Evolutionary conservation across 768 basidiomycete species (phyloP), one percentile per base, ranked within the genome.

Genomic region (Tulasnella sp.): DNA sequence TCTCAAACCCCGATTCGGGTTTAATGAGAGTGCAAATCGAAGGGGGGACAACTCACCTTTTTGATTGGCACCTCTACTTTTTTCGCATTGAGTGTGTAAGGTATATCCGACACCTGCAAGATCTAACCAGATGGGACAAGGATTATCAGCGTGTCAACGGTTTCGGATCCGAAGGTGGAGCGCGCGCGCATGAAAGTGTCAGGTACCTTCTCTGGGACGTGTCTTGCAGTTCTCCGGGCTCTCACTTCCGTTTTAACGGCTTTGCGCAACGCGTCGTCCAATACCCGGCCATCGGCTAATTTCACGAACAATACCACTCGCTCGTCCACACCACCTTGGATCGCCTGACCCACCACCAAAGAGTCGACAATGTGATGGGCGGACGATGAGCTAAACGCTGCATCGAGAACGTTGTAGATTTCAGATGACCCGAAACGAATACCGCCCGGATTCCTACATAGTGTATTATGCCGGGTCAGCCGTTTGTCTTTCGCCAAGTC

Each of bases 401-500:
- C 81, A 80, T 93, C 93, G 55, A 94, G 85, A 75, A 94, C 91
- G 82, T 93, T 91, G 83, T 94, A 93, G 44, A 94, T 88, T 84
- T 94, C 93, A 57, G 91, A 88, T 48, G 92, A 91, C 55, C 93
- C 93, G 82, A 93, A 94, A 40, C 93, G 88, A 81, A 93, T 89
- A n/a, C 93, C 93, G 73, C 91, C 91, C 35, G 93, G 93, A 82
- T 94, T 94, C 80, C 90, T 91, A 82, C 91, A 20, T 16, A 29
- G 93, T 93, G 32, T 67, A 35, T 26, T 29, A 67, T 29, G 61
- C 81, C 29, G 2, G 18, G 26, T 37, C 37, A 78, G 46, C 35
- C 44, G 35, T 74, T 40, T 72, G 42, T 55, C 26, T 55, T 35
- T 76, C 77, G 78, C 55, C 81, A 78, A 55, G 16, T 51, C 35